These are phyloP conservation scores for Mycosphaerella sp. DNA, from an alignment of 2,329 filamentous ascomycete species.

Conservation along the genomic window DNA sequence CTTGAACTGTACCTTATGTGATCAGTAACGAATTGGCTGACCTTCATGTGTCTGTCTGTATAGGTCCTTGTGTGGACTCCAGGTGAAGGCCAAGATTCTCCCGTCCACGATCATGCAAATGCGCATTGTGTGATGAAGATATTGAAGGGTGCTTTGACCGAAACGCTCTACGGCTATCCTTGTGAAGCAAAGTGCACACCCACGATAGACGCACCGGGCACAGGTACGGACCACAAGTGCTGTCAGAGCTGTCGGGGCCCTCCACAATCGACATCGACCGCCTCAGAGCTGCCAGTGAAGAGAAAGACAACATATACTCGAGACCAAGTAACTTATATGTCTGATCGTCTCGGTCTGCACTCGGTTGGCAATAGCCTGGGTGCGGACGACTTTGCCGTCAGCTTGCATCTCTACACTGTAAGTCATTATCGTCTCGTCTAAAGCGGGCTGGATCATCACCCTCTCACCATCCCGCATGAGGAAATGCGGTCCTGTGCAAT, in stretches of 20 bases:
- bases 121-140: constrained; percentile 92
- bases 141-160: constrained; percentile 68
- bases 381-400: constrained; percentile 66
- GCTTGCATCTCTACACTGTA: constrained; percentile 59
- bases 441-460: not conserved
- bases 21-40: not conserved
- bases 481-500: not conserved
- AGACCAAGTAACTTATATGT: constrained; percentile 83
- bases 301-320: constrained; percentile 57
- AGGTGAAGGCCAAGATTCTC: constrained; percentile 60
- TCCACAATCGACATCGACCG: constrained; percentile 20
- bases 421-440: constrained; percentile 27
- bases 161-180: constrained; percentile 76
- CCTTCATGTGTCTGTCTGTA: not conserved
- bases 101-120: constrained; percentile 73
- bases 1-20: not conserved
- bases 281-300: constrained; percentile 27
- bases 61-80: constrained; percentile 80
- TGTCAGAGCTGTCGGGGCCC: constrained; percentile 32
- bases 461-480: not conserved
- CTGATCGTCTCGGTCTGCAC: constrained; percentile 79
- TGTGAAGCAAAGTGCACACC: constrained; percentile 26
- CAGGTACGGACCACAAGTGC: constrained; percentile 29
- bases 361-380: constrained; percentile 65
- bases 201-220: constrained; percentile 3